Evolutionary conservation across 2,329 filamentous ascomycete species (phyloP), one percentile per base, ranked within the genome.

Genomic region (Iodosphaeria phyllophila): DNA sequence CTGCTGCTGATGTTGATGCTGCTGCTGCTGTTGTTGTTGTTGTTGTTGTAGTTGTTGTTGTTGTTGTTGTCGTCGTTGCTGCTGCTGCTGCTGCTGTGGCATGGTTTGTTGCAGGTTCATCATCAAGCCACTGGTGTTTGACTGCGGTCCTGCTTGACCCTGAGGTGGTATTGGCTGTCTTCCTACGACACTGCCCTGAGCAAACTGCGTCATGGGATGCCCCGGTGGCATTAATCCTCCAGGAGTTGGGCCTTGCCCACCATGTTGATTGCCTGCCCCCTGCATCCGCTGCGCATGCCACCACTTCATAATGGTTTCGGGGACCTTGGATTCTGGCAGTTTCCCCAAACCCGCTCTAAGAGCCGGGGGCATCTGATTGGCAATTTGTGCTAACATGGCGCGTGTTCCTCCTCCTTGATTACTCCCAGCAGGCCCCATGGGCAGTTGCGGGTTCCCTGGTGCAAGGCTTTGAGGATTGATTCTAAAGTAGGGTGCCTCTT

Each of bases 401-500:
- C n/a, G n/a, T n/a, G n/a, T n/a, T n/a, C n/a, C n/a, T n/a, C n/a
- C n/a, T n/a, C n/a, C n/a, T 26, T 51, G 41, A 34, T 50, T 50
- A 3, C 24, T 18, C 12, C 16, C 9, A 12, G 18, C 13, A 28
- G 35, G 35, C 35, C 52, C 55, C 8, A 43, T 30, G 24, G 42
- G 37, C 3, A 52, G 52, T 23, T 57, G 47, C 26, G 58, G 58
- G 18, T 57, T 60, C 27, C 43, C 49, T 37, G 64, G 60, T 32
- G 58, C 63, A 35, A 72, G 71, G 4, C 60, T 53, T 28, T 58
- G 55, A n/a, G n/a, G n/a, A n/a, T n/a, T n/a, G n/a, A n/a, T n/a
- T 10, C 54, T 57, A 37, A 68, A 67, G 3, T 52, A 54, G 3
- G 52, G 45, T 24, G 50, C 55, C 4, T 44, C 53, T 23, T 58